Base-by-base conservation (phyloP, 495 filamentous ascomycete genomes). In the Penicillium canescens region DNA sequence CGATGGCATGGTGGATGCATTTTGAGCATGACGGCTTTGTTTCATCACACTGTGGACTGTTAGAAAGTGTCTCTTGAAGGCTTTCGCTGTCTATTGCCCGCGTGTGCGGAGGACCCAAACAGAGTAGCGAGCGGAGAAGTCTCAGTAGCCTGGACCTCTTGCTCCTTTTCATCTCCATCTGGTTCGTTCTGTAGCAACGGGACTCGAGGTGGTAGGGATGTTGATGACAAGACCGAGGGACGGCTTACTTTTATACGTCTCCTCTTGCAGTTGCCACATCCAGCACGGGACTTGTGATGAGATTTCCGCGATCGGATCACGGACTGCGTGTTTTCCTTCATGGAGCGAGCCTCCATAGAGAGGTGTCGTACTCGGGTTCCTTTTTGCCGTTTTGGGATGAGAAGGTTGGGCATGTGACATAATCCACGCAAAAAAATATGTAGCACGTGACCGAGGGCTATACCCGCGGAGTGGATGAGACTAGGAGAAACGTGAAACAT, bases 171-270 rank as follows among this genome's bases (percentile, higher is more conserved):
- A 18, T 33, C 16, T 33, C 42, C 13, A 13, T 46, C 39, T 20
- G 39, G 16, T 21, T 10, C 31, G 36, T 46, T 6, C 6, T 31
- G 24, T 34, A 24, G 14, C 6, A 38, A 26, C 2, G 11, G 14
- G 28, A 42, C 8, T n/a, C 14, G n/a, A 26, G 24, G 21, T 18
- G n/a, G n/a, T n/a, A n/a, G n/a, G 16, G 31, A 11, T 20, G 21
- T 12, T 9, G 50, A 35, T 10, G 37, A 13, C 16, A 48, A n/a
- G 28, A 37, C 12, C 26, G 24, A 31, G 40, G 3, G 10, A 18
- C 8, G 11, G n/a, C 64, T 46, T 39, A 73, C 71, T 52, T 74
- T 74, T 3, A 74, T 67, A n/a, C 69, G 62, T 9, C 69, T 57
- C 26, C 52, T 62, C 51, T 74, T 74, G 53, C 71, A 74, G 8